Percentiles rank a stretch among this genome's conserved stretches.
Conservation (phyloP, 1,139 yeast genomes). For the Pichiaceae sp. region DNA sequence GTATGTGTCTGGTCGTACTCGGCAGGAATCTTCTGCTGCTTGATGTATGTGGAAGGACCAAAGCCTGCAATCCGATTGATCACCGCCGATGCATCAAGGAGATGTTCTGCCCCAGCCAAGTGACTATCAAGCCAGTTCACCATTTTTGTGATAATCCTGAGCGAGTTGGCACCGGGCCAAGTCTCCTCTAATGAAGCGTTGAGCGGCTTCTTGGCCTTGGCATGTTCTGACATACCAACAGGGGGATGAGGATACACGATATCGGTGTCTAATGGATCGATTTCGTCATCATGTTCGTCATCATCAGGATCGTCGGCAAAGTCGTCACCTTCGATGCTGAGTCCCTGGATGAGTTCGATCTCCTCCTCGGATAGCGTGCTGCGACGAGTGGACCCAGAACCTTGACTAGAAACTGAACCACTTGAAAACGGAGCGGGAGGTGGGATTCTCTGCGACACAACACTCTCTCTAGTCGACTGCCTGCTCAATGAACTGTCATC, state of each 20-base stretch:
- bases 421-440: slow-evolving; percentile 1
- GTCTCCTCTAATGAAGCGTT: slow-evolving; percentile 40
- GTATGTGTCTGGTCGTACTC: slow-evolving; percentile 25
- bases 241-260: slow-evolving; percentile 37
- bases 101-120: neutral
- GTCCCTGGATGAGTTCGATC: neutral
- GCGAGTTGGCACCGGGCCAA: slow-evolving; percentile 57
- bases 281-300: neutral
- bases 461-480: slow-evolving; percentile 11
- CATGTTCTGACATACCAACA: slow-evolving; percentile 52
- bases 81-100: slow-evolving; percentile 8
- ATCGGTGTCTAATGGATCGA: slow-evolving; percentile 11
- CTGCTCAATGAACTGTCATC: slow-evolving; percentile 9
- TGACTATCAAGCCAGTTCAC: slow-evolving; percentile 27
- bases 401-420: neutral
- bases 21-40: slow-evolving; percentile 24
- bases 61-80: slow-evolving; percentile 14
- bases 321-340: neutral
- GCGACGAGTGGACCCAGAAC: neutral
- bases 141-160: slow-evolving; percentile 33
- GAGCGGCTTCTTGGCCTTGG: slow-evolving; percentile 49
- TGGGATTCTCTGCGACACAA: slow-evolving; percentile 7
- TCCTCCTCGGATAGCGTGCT: neutral
- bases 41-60: slow-evolving; percentile 13
- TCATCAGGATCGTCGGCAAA: slow-evolving; percentile 1